phyloP scores from a whole-genome alignment of 2,329 filamentous ascomycete species.

The Penicillium sp. region DNA sequence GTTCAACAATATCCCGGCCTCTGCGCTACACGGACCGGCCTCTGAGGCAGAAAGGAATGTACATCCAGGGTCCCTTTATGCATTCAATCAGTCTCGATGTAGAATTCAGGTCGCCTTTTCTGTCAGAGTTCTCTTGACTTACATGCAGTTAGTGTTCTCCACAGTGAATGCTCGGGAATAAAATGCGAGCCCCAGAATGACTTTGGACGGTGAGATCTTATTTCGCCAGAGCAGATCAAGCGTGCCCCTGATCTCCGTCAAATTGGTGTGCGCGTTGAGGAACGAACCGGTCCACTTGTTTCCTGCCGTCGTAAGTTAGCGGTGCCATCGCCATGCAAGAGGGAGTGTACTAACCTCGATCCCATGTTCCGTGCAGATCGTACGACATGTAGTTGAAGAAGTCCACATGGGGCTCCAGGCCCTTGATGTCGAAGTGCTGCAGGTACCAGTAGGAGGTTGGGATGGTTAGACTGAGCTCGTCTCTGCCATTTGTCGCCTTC shows the following conservation, averaged over 20 bases:
- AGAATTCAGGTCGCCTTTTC: no score
- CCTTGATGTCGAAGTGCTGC: conserved; percentile 30
- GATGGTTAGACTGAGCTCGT: conserved; percentile 27
- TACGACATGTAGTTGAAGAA: conserved; percentile 37
- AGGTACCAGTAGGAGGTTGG: conserved; percentile 39
- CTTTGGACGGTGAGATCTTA: conserved; percentile 30
- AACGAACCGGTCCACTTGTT: conserved; percentile 25
- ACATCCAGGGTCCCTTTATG: conserved; percentile 31
- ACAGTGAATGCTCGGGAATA: conserved; percentile 30
- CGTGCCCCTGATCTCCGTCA: conserved; percentile 36
- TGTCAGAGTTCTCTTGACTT: no score
- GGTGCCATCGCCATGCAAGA: neutral
- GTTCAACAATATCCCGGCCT: conserved; percentile 34
- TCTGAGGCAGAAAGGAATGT: conserved; percentile 31
- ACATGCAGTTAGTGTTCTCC: conserved; percentile 16
- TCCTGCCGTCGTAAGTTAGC: neutral
- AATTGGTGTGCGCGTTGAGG: conserved; percentile 35
- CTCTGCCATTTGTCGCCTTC: conserved; percentile 18
- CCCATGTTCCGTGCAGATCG: conserved; percentile 36
- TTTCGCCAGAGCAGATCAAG: conserved; percentile 36
- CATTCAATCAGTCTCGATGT: no score
- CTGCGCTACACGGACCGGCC: conserved; percentile 35
- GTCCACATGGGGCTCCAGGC: conserved; percentile 22
- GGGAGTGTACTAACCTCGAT: conserved; percentile 11
- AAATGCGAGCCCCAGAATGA: conserved; percentile 36